Conservation (phyloP, 1,284 basidiomycete genomes). For the Pascua sp. region DNA sequence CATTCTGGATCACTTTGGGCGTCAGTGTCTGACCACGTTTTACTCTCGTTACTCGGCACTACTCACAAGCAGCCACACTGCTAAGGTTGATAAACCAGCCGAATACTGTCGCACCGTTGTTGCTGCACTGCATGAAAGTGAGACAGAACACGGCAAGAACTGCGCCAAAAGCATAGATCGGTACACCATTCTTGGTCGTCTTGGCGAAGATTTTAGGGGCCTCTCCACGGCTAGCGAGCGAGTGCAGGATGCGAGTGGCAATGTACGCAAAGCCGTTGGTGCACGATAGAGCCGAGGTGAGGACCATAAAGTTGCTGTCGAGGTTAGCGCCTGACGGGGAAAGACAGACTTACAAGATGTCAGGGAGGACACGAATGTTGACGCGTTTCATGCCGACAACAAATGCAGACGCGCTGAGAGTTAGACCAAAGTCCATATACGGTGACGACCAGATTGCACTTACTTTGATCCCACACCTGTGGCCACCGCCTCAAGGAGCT, state of each 20-base stretch:
- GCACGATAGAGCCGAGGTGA: conserved; percentile 55
- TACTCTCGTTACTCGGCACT: no score
- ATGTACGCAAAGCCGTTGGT: conserved; percentile 51
- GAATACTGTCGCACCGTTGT: conserved; percentile 66
- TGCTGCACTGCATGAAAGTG: conserved; percentile 57
- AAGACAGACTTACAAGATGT: conserved; percentile 51
- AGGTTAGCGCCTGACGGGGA: no score
- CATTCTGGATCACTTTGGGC: conserved; percentile 12
- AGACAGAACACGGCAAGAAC: conserved; percentile 61
- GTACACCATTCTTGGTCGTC: conserved; percentile 63
- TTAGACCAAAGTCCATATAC: no score
- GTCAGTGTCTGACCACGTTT: no score
- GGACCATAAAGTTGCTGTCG: conserved; percentile 61
- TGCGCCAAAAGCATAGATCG: conserved; percentile 64
- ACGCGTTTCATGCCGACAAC: conserved; percentile 22
- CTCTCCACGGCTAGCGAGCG: conserved; percentile 51
- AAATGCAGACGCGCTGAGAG: conserved; percentile 23
- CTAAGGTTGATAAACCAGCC: conserved; percentile 58
- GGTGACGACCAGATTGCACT: no score
- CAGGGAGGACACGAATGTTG: conserved; percentile 19
- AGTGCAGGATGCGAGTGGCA: conserved; percentile 39
- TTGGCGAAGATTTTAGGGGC: conserved; percentile 16
- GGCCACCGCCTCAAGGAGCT: not conserved
- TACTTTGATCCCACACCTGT: conserved; percentile 19
- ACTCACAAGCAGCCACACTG: conserved; percentile 15